Conservation (phyloP, 208 protist genomes). For the Leishmania tropica region DNA sequence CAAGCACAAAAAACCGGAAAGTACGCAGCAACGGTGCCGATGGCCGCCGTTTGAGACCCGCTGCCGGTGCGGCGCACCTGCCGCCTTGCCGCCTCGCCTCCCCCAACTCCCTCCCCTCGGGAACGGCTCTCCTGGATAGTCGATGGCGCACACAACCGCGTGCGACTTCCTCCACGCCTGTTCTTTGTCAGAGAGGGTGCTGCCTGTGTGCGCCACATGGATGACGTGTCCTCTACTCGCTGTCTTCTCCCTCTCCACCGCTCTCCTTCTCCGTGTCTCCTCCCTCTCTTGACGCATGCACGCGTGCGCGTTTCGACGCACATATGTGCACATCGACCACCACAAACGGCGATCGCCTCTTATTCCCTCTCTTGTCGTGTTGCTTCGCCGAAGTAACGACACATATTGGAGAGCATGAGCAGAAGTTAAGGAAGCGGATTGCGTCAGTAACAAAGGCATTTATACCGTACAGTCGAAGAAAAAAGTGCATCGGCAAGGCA, state of each 20-base stretch:
- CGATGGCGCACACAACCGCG: not conserved
- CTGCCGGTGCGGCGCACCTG: not conserved
- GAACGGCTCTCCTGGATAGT: not conserved
- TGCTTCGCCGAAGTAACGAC: conserved; percentile 2
- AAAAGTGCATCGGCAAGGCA: not conserved
- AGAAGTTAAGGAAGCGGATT: not conserved
- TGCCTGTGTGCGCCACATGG: not conserved
- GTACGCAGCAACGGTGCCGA: not conserved
- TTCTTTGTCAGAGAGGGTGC: not conserved
- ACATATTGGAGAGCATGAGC: not conserved
- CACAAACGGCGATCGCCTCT: not conserved
- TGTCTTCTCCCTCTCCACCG: not conserved
- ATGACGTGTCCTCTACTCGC: not conserved
- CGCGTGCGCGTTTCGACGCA: not conserved
- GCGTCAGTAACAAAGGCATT: not conserved
- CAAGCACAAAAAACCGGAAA: not conserved
- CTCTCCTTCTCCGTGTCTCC: not conserved
- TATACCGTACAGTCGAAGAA: not conserved
- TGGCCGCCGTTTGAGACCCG: not conserved
- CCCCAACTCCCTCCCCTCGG: not conserved
- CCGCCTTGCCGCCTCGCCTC: not conserved
- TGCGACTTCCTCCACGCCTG: not conserved
- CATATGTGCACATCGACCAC: not conserved
- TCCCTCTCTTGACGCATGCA: not conserved
- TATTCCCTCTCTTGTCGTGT: not conserved